These are phyloP conservation scores for Rhododendron williamsianum DNA, from an alignment of 148 eudicot species.

Conservation along the genomic window DNA sequence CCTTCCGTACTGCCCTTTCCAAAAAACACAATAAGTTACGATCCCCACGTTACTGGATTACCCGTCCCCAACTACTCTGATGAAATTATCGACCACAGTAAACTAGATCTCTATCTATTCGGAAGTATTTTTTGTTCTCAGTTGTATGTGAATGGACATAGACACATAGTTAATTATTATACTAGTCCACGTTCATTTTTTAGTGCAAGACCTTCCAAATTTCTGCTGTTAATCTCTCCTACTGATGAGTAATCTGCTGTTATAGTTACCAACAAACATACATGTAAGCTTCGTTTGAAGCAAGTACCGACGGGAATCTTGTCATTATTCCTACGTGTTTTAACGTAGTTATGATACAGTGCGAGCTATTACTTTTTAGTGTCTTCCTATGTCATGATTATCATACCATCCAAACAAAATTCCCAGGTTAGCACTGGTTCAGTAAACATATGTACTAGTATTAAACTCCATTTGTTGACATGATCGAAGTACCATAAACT, in stretches of 20 bases:
- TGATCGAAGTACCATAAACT: neutral
- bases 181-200: neutral
- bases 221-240: neutral
- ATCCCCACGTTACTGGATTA: neutral
- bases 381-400: neutral
- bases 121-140: neutral
- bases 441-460: neutral
- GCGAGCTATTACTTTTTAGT: neutral
- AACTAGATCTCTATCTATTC: neutral
- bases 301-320: neutral
- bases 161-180: neutral
- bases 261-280: neutral
- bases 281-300: neutral
- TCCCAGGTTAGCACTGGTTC: neutral
- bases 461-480: neutral
- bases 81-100: neutral
- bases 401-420: neutral
- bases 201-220: neutral
- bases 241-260: neutral
- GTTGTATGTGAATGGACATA: neutral
- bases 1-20: neutral
- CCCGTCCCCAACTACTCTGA: neutral
- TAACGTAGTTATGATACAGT: neutral
- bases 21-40: neutral
- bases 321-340: neutral